Conservation (phyloP, 352 stramenopile species). For the Peronospora farinosa region DNA sequence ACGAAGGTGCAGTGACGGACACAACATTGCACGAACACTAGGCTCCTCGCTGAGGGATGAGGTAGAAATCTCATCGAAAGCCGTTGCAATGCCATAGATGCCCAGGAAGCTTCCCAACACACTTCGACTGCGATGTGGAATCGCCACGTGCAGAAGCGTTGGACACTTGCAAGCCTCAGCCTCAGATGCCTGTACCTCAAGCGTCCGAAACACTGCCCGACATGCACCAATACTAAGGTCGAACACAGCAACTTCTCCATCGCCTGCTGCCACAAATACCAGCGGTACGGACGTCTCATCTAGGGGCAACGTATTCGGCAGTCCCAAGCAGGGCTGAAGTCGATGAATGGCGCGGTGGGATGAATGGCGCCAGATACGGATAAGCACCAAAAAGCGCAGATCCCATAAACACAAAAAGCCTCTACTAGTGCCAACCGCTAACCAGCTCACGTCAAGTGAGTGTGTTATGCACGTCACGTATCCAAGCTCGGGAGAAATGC, state of each 20-base stretch:
- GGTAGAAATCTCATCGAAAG: conserved; percentile 79
- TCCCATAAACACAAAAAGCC: conserved; percentile 96
- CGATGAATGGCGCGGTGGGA: conserved; percentile 86
- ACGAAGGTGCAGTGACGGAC: conserved; percentile 82
- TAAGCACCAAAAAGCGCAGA: conserved; percentile 91
- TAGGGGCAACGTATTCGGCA: conserved; percentile 72
- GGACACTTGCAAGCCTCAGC: conserved; percentile 69
- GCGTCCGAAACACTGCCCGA: conserved; percentile 87
- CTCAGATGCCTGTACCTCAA: conserved; percentile 72
- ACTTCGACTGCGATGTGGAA: conserved; percentile 65
- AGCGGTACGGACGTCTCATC: conserved; percentile 81
- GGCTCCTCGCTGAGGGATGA: conserved; percentile 66
- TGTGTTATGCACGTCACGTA: conserved; percentile 94
- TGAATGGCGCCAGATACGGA: conserved; percentile 95
- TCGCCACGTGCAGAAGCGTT: conserved; percentile 66
- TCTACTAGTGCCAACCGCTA: conserved; percentile 90
- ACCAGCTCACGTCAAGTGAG: conserved; percentile 92
- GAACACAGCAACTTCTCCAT: conserved; percentile 89
- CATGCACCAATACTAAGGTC: conserved; percentile 87
- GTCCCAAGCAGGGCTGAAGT: conserved; percentile 73
- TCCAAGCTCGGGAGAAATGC: conserved; percentile 90
- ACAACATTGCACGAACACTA: conserved; percentile 83
- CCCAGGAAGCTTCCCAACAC: conserved; percentile 69
- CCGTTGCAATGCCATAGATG: conserved; percentile 73
- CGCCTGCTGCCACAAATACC: conserved; percentile 90